Evolutionary conservation across 2,329 filamentous ascomycete genomes (phyloP).

Genomic region (Colletotrichum salicis): DNA sequence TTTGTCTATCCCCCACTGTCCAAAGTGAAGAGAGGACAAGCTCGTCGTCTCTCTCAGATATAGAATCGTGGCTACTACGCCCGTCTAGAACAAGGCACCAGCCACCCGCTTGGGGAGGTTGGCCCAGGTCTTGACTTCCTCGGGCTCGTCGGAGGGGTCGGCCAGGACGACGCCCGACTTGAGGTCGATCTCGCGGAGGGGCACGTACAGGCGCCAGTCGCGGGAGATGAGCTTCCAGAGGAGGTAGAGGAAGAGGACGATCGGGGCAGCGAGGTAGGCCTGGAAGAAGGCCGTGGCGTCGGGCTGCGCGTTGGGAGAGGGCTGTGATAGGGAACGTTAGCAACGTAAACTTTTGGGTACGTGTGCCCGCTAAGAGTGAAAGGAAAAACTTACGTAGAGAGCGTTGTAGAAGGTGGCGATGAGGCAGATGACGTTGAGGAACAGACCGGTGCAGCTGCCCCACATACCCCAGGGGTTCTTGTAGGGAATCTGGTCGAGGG

Average conservation of each 20-base stretch:
- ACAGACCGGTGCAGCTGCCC: slow-evolving; percentile 76
- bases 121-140: slow-evolving; percentile 45
- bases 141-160: slow-evolving; percentile 57
- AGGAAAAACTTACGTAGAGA: slow-evolving; percentile 57
- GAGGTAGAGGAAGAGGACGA: slow-evolving; percentile 69
- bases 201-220: slow-evolving; percentile 67
- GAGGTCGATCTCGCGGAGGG: slow-evolving; percentile 69
- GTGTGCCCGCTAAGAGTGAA: not conserved
- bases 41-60: not conserved
- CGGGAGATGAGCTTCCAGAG: slow-evolving; percentile 70
- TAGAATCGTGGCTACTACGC: too few relatives aligned
- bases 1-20: not conserved
- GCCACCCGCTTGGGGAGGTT: slow-evolving; percentile 49
- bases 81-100: slow-evolving; percentile 47
- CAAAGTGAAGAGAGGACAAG: not conserved
- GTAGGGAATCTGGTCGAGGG: slow-evolving; percentile 60
- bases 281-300: slow-evolving; percentile 67
- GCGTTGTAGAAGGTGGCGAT: slow-evolving; percentile 78
- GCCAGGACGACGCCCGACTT: slow-evolving; percentile 66
- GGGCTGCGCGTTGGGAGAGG: slow-evolving; percentile 45
- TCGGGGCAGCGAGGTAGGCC: slow-evolving; percentile 64
- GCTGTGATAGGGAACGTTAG: slow-evolving; percentile 40
- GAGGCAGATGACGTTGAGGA: slow-evolving; percentile 74
- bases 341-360: not conserved
- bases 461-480: slow-evolving; percentile 63